phyloP scores from a whole-genome alignment of 805 yeast species.

The Candida schatavii region DNA sequence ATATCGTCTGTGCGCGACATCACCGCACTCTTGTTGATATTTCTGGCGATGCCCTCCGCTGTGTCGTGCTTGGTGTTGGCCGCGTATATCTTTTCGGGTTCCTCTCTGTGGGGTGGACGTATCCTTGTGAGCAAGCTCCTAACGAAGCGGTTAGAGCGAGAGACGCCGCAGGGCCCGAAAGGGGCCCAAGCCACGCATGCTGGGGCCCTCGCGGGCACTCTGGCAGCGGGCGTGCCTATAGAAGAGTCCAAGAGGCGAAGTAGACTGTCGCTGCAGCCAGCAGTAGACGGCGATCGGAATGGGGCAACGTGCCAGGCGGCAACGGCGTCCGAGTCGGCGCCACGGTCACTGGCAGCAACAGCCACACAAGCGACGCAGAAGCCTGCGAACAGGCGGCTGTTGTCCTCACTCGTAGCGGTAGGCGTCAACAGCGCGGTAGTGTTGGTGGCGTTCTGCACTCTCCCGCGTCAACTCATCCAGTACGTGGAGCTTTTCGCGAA shows the following conservation, averaged over 20 bases:
- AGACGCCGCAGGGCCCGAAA: conserved; percentile 1
- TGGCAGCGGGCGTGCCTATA: background rate
- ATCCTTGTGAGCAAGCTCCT: conserved; percentile 23
- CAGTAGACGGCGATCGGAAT: too few relatives aligned
- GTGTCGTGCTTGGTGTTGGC: conserved; percentile 21
- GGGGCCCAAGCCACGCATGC: background rate
- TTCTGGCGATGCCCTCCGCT: conserved; percentile 26
- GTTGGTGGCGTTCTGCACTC: background rate
- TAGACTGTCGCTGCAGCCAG: too few relatives aligned
- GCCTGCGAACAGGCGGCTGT: background rate
- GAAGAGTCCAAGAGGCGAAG: too few relatives aligned
- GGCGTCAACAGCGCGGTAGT: background rate
- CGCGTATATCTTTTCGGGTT: conserved; percentile 24
- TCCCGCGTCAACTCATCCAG: conserved; percentile 5
- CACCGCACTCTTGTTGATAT: conserved; percentile 28
- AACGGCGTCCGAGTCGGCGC: background rate
- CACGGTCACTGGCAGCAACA: background rate
- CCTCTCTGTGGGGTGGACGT: conserved; percentile 28
- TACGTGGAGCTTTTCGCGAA: conserved; percentile 28
- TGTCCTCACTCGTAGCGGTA: conserved; percentile 12
- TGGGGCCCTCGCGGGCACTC: background rate
- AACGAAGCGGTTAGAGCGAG: conserved; percentile 15
- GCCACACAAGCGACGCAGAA: conserved; percentile 8
- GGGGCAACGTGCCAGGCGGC: too few relatives aligned
- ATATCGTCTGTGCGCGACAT: conserved; percentile 29